Evolutionary conservation across 2,329 filamentous ascomycete species (phyloP), one percentile per base, ranked within the genome.

Genomic region (Phyllosticta capitalensis): DNA sequence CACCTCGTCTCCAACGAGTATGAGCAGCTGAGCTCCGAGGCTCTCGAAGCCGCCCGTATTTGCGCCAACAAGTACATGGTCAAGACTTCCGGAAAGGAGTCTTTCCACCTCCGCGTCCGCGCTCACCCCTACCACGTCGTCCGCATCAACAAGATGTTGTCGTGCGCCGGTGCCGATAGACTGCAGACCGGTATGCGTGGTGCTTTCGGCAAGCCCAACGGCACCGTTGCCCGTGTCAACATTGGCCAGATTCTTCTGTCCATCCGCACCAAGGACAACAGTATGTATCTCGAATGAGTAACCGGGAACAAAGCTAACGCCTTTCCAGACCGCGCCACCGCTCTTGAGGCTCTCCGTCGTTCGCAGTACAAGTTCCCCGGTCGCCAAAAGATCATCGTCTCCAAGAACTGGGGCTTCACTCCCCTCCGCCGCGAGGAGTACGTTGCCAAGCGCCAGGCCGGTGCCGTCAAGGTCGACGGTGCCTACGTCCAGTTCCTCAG

Each of bases 131-230:
- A 90, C 90, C 94, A 99, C 85, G 94, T 99, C 81, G 89, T 99
- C 85, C 94, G 94, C 82, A 99, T 99, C 92, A 99, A 99, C 91
- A 99, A 99, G 89, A 99, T 99, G 94, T 92, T 99, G 90, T 97
- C 94, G 77, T 99, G 94, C 81, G 94, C 94, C 75, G 94, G 94
- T 86, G 94, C 94, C 87, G 94, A 99, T 97, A 91, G 94, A 88
- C 85, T 99, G 80, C 94, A 99, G 83, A 99, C 94, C 72, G 94
- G 94, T 85, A 99, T 99, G 94, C 92, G 94, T 88, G 94, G 94
- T 87, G 94, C 94, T 72, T 99, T 91, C 87, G 94, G 94, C 77
- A 99, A 99, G 88, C 94, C 94, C 79, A 95, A 97, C 85, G 94
- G 94, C 77, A 88, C 85, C 74, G 94, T 99, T 75, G 94, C 94